These are phyloP conservation scores for Gremmenia infestans DNA, from an alignment of 2,329 filamentous ascomycete genomes.

Conservation along the genomic window DNA sequence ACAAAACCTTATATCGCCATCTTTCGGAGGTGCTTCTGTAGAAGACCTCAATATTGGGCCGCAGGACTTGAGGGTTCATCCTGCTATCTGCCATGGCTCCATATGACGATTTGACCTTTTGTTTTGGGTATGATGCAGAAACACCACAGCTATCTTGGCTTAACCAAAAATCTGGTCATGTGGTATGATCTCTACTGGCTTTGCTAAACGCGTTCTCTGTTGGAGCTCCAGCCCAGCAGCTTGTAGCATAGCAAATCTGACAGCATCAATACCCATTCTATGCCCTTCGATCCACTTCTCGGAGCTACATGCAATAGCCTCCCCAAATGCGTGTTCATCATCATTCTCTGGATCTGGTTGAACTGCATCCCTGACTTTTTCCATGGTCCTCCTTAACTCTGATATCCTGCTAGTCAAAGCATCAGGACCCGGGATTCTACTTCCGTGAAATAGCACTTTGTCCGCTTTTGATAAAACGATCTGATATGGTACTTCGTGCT, in stretches of 20 bases:
- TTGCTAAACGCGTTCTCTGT: constrained; percentile 35
- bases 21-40: no score
- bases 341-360: constrained; percentile 36
- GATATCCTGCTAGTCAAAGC: constrained; percentile 32
- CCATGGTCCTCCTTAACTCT: constrained; percentile 36
- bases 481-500: constrained; percentile 56
- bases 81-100: no score
- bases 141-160: not conserved
- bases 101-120: not conserved
- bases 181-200: constrained; percentile 28
- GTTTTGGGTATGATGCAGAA: not conserved
- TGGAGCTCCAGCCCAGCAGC: constrained; percentile 51
- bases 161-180: constrained; percentile 24
- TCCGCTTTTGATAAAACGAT: constrained; percentile 64
- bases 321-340: constrained; percentile 44
- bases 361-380: constrained; percentile 36
- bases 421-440: constrained; percentile 28
- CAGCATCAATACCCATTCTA: constrained; percentile 53
- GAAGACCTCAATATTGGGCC: no score
- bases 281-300: constrained; percentile 43
- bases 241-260: constrained; percentile 59
- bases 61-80: no score
- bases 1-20: no score
- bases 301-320: constrained; percentile 55
- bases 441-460: constrained; percentile 40